These are phyloP conservation scores for Eutrema japonicum DNA, from an alignment of 345 rosid species.

Conservation along the genomic window DNA sequence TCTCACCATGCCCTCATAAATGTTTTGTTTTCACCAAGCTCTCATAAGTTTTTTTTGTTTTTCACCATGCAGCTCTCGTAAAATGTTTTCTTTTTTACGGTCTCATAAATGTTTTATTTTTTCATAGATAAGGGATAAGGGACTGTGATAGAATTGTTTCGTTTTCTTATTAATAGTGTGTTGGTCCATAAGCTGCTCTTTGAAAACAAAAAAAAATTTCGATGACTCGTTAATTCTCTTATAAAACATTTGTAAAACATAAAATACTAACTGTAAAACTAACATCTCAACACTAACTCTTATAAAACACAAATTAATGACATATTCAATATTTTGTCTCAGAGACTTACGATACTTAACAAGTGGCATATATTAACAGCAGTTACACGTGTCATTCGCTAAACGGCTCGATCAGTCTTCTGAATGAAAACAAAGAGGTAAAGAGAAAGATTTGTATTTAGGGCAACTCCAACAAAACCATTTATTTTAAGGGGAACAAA, in stretches of 20 bases:
- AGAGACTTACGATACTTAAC: too few species aligned
- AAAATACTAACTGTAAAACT: too few species aligned
- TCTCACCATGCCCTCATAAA: too few species aligned
- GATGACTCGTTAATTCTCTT: background rate
- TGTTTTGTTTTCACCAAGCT: background rate
- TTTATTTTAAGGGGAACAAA: too few species aligned
- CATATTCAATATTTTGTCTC: too few species aligned
- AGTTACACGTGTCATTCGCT: background rate
- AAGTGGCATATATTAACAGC: too few species aligned
- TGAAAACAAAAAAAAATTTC: background rate
- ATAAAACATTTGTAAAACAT: too few species aligned
- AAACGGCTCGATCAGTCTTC: background rate
- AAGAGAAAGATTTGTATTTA: background rate
- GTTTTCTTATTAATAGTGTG: conserved; percentile 25
- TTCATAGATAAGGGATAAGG: background rate
- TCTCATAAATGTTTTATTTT: background rate
- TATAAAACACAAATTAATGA: too few species aligned
- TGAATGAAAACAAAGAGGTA: background rate
- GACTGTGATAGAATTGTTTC: conserved; percentile 23
- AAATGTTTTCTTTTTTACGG: background rate
- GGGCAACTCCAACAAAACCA: too few species aligned
- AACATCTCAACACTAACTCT: too few species aligned
- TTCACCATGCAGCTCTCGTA: background rate
- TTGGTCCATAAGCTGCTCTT: conserved; percentile 12
- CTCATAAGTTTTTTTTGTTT: too few species aligned